phyloP scores from a whole-genome alignment of 106 monocot species.

The Apostasia shenzhenica region DNA sequence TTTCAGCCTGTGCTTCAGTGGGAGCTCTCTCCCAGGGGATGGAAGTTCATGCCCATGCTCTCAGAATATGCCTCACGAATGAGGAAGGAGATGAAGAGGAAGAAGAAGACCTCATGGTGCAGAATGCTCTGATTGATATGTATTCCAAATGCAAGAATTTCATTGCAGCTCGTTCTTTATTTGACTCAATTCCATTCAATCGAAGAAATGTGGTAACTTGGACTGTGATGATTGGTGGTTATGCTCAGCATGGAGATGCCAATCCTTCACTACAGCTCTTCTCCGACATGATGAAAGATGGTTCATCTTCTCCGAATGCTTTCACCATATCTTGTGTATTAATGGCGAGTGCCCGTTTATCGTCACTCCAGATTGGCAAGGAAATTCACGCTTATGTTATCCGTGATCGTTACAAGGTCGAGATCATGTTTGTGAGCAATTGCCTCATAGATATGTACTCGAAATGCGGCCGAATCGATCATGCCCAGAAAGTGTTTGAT shows the following conservation, averaged over 20 bases:
- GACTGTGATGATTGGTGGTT: conserved; percentile 86
- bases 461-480: conserved; percentile 66
- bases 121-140: conserved; percentile 81
- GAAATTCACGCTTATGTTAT: conserved; percentile 64
- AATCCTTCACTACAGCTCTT: conserved; percentile 57
- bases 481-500: conserved; percentile 46
- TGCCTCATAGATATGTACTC: conserved; percentile 85
- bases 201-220: conserved; percentile 72
- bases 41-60: conserved; percentile 66
- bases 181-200: conserved; percentile 26
- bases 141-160: conserved; percentile 73
- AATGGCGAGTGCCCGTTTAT: conserved; percentile 59
- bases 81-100: conserved; percentile 25
- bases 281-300: conserved; percentile 38
- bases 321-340: conserved; percentile 72
- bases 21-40: conserved; percentile 61
- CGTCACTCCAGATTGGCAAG: conserved; percentile 44
- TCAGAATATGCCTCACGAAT: conserved; percentile 45
- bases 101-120: conserved; percentile 63
- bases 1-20: conserved; percentile 80
- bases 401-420: conserved; percentile 25
- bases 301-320: conserved; percentile 34
- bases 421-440: conserved; percentile 44
- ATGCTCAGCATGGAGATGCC: conserved; percentile 86
- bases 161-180: conserved; percentile 30